Evolutionary conservation across 2,329 filamentous ascomycete genomes (phyloP).

Genomic region (Paraphoma chrysanthemicola): DNA sequence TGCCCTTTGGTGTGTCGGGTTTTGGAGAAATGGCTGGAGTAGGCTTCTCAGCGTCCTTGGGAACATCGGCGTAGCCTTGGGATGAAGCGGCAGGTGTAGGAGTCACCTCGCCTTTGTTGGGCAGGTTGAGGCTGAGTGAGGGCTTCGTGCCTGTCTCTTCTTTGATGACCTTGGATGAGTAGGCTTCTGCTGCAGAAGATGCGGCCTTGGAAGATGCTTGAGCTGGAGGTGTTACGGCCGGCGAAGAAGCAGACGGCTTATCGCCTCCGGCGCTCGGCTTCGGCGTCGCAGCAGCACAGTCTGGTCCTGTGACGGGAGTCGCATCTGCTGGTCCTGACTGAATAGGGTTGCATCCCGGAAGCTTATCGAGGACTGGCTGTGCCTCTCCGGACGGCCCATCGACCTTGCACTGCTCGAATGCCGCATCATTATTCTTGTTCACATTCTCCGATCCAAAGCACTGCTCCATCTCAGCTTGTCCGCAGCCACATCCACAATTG

Average conservation of each 20-base stretch:
- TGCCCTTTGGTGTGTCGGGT: conserved; percentile 2
- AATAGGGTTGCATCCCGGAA: conserved; percentile 50
- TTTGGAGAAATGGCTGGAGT: conserved; percentile 2
- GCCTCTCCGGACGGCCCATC: conserved; percentile 20
- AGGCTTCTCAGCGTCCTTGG: not conserved
- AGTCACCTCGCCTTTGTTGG: conserved; percentile 16
- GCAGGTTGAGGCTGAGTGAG: conserved; percentile 14
- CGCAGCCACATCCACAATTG: conserved; percentile 48
- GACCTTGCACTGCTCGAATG: conserved; percentile 38
- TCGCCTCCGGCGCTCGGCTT: conserved; percentile 9
- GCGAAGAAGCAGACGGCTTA: conserved; percentile 9
- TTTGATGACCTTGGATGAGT: conserved; percentile 1
- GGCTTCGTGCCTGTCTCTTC: conserved; percentile 4
- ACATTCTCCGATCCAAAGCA: conserved; percentile 47
- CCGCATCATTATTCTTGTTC: conserved; percentile 38
- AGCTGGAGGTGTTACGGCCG: conserved; percentile 9
- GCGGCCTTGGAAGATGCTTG: conserved; percentile 1
- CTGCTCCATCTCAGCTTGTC: conserved; percentile 42
- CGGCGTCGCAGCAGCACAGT: conserved; percentile 28
- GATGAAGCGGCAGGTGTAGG: conserved; percentile 2
- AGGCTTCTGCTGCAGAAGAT: conserved; percentile 1
- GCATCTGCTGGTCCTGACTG: conserved; percentile 44
- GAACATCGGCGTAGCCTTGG: not conserved
- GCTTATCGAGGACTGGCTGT: conserved; percentile 29
- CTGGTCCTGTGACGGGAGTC: conserved; percentile 32